Base-by-base conservation (phyloP, 805 yeast genomes). In the Saccharomycopsis sp. region DNA sequence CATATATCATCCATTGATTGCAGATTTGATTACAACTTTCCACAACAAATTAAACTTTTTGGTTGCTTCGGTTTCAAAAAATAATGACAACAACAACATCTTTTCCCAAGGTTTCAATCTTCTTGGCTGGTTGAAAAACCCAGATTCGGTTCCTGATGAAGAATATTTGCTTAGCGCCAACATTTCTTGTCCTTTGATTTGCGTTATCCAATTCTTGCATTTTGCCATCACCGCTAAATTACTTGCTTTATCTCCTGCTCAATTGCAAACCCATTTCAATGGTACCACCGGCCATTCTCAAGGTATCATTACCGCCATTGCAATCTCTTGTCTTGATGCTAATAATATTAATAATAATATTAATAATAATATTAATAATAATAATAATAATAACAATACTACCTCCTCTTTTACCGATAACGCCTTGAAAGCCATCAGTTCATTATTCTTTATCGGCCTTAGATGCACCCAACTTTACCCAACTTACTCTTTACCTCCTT, bases 101-200 rank as follows among this genome's bases (percentile, higher is more conserved):
- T 92, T 79, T 68, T 81, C 96, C 48, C 94, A 88, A 62, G 97
- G 98, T 45, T 77, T 92, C 51, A 87, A 89, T 60, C 71, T 92
- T 51, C 64, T 87, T 54, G 69, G 73, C 43, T 92, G 99, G 99
- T 77, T 92, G 54, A 75, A 75, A 51, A 68, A 75, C 52, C 87
- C 92, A 48, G 87, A 82, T 55, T 69, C 77, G 54, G 84, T 95
- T 39, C 99, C 99, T 45, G 85, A 84, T 56, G 75, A 68, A 53
- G 94, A 87, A 60, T 88, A 88, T 59, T 68, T 92, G 51, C 71
- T 92, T 53, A 77, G 85, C 17, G 94, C 89, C 36, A 96, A 97
- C 42, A 86, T 92, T 33, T 81, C 94, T 22, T 89, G 96, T 63
- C 98, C 99, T n/a, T 72, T 89, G 57, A 92, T 92, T 57, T 92